phyloP scores from a whole-genome alignment of 805 yeast species.

The Saccharomycopsis javanensis region DNA sequence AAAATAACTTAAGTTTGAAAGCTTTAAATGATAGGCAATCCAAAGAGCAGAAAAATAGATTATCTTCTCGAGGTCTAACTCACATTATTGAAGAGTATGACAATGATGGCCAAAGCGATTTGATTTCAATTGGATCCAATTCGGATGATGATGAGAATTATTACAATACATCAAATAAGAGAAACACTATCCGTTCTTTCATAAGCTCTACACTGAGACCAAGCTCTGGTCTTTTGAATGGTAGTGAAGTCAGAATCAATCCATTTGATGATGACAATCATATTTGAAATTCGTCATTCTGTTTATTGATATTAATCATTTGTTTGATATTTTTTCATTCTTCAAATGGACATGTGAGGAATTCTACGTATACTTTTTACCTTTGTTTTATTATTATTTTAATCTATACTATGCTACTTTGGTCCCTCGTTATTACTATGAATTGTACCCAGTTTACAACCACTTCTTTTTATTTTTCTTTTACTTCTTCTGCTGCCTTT shows the following conservation, averaged over 20 bases:
- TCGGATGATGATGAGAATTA: slow-evolving; percentile 7
- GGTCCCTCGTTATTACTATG: too few relatives aligned
- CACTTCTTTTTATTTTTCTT: too few relatives aligned
- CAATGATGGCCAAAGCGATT: slow-evolving; percentile 9
- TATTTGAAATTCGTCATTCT: neutral
- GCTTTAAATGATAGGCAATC: slow-evolving; percentile 2
- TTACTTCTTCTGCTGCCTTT: too few relatives aligned
- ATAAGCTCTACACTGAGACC: slow-evolving; percentile 13
- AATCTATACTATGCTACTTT: too few relatives aligned
- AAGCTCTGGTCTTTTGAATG: slow-evolving; percentile 10
- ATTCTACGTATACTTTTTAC: neutral
- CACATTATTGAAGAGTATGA: slow-evolving; percentile 15
- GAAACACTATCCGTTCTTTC: neutral
- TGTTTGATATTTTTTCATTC: neutral
- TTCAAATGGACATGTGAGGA: neutral
- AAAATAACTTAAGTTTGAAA: slow-evolving; percentile 12
- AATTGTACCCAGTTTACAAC: too few relatives aligned
- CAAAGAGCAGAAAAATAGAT: slow-evolving; percentile 7
- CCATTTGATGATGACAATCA: slow-evolving; percentile 16
- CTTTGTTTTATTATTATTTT: too few relatives aligned
- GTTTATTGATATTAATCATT: neutral
- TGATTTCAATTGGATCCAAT: slow-evolving; percentile 18
- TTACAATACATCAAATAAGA: neutral
- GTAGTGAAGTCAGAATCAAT: slow-evolving; percentile 6
- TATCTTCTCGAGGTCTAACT: slow-evolving; percentile 13